These are phyloP conservation scores for Metrosideros polymorpha DNA, from an alignment of 441 rosid species.

Conservation along the genomic window DNA sequence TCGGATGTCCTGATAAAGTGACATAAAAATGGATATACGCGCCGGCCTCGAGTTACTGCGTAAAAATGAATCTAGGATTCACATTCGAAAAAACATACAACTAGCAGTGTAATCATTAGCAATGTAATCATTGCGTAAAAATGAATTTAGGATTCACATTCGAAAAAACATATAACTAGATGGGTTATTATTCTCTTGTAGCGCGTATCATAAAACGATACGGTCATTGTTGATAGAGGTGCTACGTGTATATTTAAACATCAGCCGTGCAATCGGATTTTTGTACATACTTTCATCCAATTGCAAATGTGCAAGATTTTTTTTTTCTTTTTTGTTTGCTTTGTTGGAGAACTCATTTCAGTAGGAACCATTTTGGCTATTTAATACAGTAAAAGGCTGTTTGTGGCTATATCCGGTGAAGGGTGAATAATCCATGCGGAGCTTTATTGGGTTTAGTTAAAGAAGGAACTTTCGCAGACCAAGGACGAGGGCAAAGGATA, in stretches of 20 bases:
- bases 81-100: too few relatives aligned
- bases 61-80: background rate
- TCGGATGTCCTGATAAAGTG: background rate
- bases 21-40: background rate
- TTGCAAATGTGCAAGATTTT: background rate
- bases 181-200: background rate
- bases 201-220: background rate
- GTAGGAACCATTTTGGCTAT: background rate
- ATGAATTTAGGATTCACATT: too few relatives aligned
- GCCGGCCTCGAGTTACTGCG: background rate
- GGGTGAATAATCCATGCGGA: constrained; percentile 5
- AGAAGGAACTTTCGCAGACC: constrained; percentile 35
- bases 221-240: background rate
- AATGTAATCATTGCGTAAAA: too few relatives aligned
- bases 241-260: background rate
- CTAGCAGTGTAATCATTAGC: too few relatives aligned
- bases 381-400: constrained; percentile 36
- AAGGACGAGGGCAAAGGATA: background rate
- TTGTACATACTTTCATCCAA: background rate
- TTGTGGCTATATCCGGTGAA: constrained; percentile 34
- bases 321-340: background rate
- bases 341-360: background rate
- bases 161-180: background rate
- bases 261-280: background rate
- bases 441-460: constrained; percentile 51